Evolutionary conservation across 179 eudicot genomes (phyloP).

Genomic region (Spergularia azorica): DNA sequence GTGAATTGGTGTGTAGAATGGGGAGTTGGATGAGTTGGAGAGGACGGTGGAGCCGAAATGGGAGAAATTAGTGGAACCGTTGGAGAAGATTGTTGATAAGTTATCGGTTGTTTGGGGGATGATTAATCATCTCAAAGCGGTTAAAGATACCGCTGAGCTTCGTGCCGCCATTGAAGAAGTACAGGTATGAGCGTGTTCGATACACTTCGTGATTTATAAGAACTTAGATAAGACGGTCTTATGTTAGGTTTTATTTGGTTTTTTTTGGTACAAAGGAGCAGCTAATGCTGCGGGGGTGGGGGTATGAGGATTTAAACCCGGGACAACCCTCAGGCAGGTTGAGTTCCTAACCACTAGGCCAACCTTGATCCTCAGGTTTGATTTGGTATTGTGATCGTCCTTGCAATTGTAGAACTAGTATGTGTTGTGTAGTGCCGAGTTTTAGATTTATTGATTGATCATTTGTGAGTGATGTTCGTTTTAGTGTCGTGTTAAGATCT

Average conservation of each 20-base stretch:
- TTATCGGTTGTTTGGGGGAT: conserved; percentile 85
- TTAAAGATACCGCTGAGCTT: conserved; percentile 78
- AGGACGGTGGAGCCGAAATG: conserved; percentile 80
- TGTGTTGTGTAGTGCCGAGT: too few relatives aligned
- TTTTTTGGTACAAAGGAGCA: too few relatives aligned
- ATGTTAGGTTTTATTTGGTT: not conserved
- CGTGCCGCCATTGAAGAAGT: conserved; percentile 97
- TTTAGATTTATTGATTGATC: too few relatives aligned
- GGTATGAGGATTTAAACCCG: too few relatives aligned
- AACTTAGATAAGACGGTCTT: not conserved
- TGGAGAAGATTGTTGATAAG: conserved; percentile 80
- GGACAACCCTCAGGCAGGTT: too few relatives aligned
- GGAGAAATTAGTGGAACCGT: conserved; percentile 87
- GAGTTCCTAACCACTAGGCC: too few relatives aligned
- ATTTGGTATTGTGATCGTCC: too few relatives aligned
- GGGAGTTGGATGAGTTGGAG: conserved; percentile 78
- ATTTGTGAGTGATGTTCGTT: too few relatives aligned
- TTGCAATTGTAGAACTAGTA: too few relatives aligned
- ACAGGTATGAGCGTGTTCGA: conserved; percentile 49
- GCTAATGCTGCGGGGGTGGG: too few relatives aligned
- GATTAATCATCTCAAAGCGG: conserved; percentile 91
- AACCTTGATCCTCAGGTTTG: too few relatives aligned
- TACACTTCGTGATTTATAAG: not conserved
- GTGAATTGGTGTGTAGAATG: conserved; percentile 46
- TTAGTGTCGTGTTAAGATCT: not conserved